Evolutionary conservation across 306 rosid species (phyloP), one percentile per base, ranked within the genome.

Genomic region (Acacia melanoxylon): DNA sequence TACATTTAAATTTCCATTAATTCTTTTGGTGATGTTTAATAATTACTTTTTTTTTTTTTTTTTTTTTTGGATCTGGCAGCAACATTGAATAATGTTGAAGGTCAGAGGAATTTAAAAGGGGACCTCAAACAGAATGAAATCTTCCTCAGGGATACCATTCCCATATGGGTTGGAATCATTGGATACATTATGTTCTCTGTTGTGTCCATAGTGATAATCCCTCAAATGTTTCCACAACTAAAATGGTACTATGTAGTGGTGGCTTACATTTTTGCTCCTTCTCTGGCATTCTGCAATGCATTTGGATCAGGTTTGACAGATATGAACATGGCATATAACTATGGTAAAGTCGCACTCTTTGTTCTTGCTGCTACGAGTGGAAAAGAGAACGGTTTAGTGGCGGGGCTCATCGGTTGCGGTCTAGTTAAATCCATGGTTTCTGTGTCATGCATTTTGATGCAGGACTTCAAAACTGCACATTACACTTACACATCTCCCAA

Each of bases 251-350:
- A 67, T 19, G 80, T 82, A 4, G 76, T 75, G 71, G 63, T 68
- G 45, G 72, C 81, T 8, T 82, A 82, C 73, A 45, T 76, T 8
- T 48, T 82, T 88, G 98, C 98, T 42, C 99, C 98, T 12, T 85
- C 99, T 25, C 91, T 95, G 2, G 99, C 98, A 56, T 95, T 95
- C 88, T 95, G 99, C 79, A 95, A 95, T 51, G 98, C 98, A 19
- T 95, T 86, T 33, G 99, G 99, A 56, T 90, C 97, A 13, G 98
- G 99, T n/a, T 92, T 95, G 17, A 93, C 99, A 0, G 97, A 95
- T 61, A 90, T 95, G 11, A 95, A 95, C 93, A 93, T 95, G 98
- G 93, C 98, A 72, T 95, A 95, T 79, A 93, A 95, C 81, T 95
- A 95, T 46, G 99, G 98, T 0, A 95, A 95, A 79, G 96, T 91